A percentile compares a stretch with the other conserved stretches of the same genome.
phyloP scores from a whole-genome alignment of 176 grass and related monocot genomes.

The Puya raimondii region DNA sequence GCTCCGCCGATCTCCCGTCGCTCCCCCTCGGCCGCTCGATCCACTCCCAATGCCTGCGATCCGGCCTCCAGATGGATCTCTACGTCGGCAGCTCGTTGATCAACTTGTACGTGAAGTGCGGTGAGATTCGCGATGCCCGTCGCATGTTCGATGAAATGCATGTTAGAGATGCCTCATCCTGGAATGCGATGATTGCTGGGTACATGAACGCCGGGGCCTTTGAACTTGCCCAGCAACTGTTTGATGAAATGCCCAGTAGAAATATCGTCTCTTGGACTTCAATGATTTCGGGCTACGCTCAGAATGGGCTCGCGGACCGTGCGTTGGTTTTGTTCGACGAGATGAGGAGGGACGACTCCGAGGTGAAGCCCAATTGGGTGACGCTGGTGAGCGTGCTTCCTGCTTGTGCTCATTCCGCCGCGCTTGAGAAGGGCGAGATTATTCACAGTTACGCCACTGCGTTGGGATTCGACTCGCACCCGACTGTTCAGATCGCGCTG shows the following conservation, averaged over 20 bases:
- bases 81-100: constrained; percentile 17
- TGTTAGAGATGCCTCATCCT: constrained; percentile 10
- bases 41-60: constrained; percentile 3
- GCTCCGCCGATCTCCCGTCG: not conserved
- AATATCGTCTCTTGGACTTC: constrained; percentile 18
- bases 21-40: not conserved
- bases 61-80: constrained; percentile 10
- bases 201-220: constrained; percentile 11
- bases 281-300: constrained; percentile 15
- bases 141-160: constrained; percentile 10
- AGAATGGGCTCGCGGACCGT: constrained; percentile 14
- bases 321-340: constrained; percentile 10
- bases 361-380: constrained; percentile 27
- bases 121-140: constrained; percentile 1
- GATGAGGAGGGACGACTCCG: not conserved
- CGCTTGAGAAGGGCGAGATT: constrained; percentile 5
- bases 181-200: constrained; percentile 16
- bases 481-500: constrained; percentile 17
- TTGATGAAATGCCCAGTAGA: constrained; percentile 4
- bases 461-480: constrained; percentile 12
- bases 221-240: constrained; percentile 5
- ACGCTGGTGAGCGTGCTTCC: constrained; percentile 21
- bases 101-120: constrained; percentile 19
- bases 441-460: constrained; percentile 12
- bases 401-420: constrained; percentile 9